Evolutionary conservation across 2,329 filamentous ascomycete species (phyloP).

Genomic region (Ophiostoma sp.): DNA sequence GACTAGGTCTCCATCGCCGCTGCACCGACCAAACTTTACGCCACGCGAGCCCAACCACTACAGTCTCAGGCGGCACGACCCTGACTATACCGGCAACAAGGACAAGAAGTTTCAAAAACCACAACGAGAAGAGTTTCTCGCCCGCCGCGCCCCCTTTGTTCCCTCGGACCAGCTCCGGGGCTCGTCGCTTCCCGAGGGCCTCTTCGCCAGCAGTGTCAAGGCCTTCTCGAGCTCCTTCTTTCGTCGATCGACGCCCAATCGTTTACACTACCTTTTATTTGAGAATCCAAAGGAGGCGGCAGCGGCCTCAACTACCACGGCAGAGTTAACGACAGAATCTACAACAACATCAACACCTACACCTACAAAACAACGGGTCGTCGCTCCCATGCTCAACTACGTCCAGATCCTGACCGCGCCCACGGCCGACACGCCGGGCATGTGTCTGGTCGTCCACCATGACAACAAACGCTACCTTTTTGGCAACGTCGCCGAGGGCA

Average conservation of each 20-base stretch:
- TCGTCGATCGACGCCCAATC: not conserved
- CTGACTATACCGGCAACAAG: not conserved
- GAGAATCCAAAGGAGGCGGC: not conserved
- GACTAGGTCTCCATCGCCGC: not conserved
- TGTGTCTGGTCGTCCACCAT: slow-evolving; percentile 74
- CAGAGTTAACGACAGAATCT: not conserved
- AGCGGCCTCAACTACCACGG: too few species aligned
- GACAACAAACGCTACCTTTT: slow-evolving; percentile 82
- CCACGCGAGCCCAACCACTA: not conserved
- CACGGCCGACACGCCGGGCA: slow-evolving; percentile 84
- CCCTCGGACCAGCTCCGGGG: not conserved
- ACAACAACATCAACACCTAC: not conserved
- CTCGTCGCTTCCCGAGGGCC: slow-evolving; percentile 11
- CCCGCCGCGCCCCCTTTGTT: not conserved
- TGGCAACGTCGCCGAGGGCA: slow-evolving; percentile 79
- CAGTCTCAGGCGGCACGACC: not conserved
- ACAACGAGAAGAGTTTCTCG: too few species aligned
- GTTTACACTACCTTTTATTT: slow-evolving; percentile 25
- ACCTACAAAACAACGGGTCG: slow-evolving; percentile 7
- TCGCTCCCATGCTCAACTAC: slow-evolving; percentile 64
- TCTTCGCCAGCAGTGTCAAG: slow-evolving; percentile 15
- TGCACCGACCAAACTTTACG: not conserved
- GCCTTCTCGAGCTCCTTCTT: not conserved
- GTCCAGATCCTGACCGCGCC: slow-evolving; percentile 78
- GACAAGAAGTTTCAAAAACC: too few species aligned